Evolutionary conservation across 2,329 filamentous ascomycete genomes (phyloP), one percentile per base, ranked within the genome.

Genomic region (Hansfordia pulvinata): DNA sequence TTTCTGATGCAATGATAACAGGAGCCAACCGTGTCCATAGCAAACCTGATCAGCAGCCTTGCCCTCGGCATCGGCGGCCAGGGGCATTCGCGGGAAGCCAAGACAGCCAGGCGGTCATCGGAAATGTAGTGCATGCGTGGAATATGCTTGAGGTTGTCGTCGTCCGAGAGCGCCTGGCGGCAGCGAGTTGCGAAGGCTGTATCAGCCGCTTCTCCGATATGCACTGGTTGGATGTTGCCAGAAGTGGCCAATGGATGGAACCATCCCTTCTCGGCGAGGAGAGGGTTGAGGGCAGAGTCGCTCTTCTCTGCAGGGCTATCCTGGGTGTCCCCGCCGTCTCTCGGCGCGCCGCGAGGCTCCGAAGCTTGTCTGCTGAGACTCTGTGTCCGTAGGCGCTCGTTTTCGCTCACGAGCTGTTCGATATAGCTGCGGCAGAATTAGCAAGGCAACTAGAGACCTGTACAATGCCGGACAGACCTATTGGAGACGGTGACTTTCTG

Each of bases 1-100:
- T 41, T 47, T 2, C 52, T 49, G 2, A 60, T 47, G 7, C 60
- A 49, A 26, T 62, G 56, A 29, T 55, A 62, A n/a, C 40, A 46
- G 10, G 46, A 43, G 14, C 47, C 52, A 2, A 58, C 44, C 19
- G 54, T 54, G 17, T 49, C 49, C 11, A 62, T 27, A 1, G 58
- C 55, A 4, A 54, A 54, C 17, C 56, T 52, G 5, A 57, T 35
- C 2, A 56, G 38, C 3, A 56, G 43, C 1, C 46, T 39, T n/a
- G 53, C 47, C 12, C 50, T 42, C 2, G 53, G 46, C 0, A 49
- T 46, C 9, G 46, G 50, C 0, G 58, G 58, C 53, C 52, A 58
- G 3, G 44, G 41, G 4, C 46, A 46, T 4, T 50, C 42, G 1
- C 42, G 41, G 3, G 46, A 43, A 1, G 43, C 42, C 2, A 52